A percentile compares a stretch with the other conserved stretches of the same genome.
phyloP scores from a whole-genome alignment of 2,329 filamentous ascomycete genomes.

The Cryphonectria parasitica region DNA sequence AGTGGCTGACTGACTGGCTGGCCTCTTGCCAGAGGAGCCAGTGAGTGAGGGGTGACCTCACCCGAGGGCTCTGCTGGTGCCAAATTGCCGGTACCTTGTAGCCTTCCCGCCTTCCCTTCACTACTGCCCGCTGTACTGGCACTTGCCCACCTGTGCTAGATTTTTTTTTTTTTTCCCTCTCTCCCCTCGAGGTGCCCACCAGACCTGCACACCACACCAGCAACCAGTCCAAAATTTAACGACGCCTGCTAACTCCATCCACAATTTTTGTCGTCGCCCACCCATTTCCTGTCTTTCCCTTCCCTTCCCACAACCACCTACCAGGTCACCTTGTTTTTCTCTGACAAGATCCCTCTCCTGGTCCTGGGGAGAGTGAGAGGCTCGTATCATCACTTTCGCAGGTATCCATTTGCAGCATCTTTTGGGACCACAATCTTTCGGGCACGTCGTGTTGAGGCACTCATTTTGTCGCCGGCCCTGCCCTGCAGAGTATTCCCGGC shows the following conservation, averaged over 20 bases:
- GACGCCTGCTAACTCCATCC: conserved; percentile 14
- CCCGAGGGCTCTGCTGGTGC: not conserved
- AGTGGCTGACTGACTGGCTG: not conserved
- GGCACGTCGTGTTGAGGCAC: conserved; percentile 2
- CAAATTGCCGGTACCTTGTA: not conserved
- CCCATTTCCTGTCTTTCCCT: conserved; percentile 13
- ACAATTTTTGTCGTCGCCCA: conserved; percentile 11
- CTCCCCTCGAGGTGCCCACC: conserved; percentile 4
- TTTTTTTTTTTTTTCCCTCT: not conserved
- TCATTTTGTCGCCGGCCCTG: conserved; percentile 6
- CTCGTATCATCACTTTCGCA: conserved; percentile 3
- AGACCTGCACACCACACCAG: conserved; percentile 10
- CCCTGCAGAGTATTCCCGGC: conserved; percentile 17
- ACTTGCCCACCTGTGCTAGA: conserved; percentile 9
- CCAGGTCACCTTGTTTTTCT: conserved; percentile 16
- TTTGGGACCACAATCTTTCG: not conserved
- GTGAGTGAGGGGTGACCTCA: conserved; percentile 3
- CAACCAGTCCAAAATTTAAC: conserved; percentile 15
- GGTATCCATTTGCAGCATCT: conserved; percentile 23
- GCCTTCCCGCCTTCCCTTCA: conserved; percentile 5
- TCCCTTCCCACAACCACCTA: conserved; percentile 17
- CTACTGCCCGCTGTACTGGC: not conserved
- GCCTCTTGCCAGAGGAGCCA: not conserved
- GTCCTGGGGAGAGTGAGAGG: conserved; percentile 10
- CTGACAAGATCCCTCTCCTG: conserved; percentile 2